Base-by-base conservation (phyloP, 805 yeast species). In the Wickerhamiella alocasiicola region DNA sequence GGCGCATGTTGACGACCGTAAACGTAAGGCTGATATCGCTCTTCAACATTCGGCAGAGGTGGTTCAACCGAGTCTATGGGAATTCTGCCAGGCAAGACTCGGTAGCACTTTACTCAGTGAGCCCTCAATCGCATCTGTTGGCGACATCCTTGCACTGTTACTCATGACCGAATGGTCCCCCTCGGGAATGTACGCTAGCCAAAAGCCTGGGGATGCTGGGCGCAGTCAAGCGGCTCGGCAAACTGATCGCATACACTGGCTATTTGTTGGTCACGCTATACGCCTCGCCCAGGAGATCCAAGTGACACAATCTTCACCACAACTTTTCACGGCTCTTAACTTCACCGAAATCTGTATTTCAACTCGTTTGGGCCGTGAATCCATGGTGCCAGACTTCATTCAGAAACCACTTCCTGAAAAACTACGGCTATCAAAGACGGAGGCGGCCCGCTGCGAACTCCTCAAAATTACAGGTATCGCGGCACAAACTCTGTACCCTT, bases 241-340 rank as follows among this genome's bases (percentile, higher is more conserved):
- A 52, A 77, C 87, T 46, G 87, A 83, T 56, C 68, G 94, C 29
- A 81, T 84, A 85, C 80, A 94, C 0, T 87, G 94, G 88, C 81
- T 85, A 91, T 70, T 84, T 45, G 76, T 83, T 36, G 95, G 96
- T 2, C 75, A 82, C 2, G 87, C 93, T 0, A 79, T 83, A 2
- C 66, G 96, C 43, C 61, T 87, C 31, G 91, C 94, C 3, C 94
- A 83, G 55, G 91, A 81, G 56, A 75, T 80, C 73, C 83, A 83
- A 3, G 71, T 84, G 50, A 72, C 83, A 64, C 82, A 81, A 32
- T 71, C 74, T 15, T 74, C 81, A 44, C 68, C 85, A 7, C 71
- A 78, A 49, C 73, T 85, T 5, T 81, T 80, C 53, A 62, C 85
- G 42, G 94, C 94, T 0, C 74, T 94, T 0, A 94, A 85, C 57